Conservation (phyloP, 306 rosid genomes). For the Biancaea sappan region DNA sequence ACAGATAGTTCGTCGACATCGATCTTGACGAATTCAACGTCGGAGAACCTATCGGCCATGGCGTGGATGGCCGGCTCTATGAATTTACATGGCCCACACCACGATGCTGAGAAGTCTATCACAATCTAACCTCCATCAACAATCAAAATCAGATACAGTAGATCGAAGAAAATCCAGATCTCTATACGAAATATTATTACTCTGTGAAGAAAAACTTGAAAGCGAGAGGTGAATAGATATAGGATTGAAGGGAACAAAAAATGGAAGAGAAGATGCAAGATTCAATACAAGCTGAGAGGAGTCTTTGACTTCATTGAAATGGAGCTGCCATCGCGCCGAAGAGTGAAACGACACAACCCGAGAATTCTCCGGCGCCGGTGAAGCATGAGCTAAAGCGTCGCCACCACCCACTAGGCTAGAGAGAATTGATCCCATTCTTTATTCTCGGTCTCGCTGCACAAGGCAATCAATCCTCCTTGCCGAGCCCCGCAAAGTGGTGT, state of each 20-base stretch:
- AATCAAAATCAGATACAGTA: neutral
- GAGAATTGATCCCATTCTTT: conserved; percentile 44
- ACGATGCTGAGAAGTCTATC: conserved; percentile 87
- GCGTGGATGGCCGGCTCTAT: conserved; percentile 69
- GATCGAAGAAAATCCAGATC: neutral
- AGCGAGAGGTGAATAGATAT: neutral
- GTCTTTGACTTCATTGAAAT: conserved; percentile 53
- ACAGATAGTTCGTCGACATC: conserved; percentile 90
- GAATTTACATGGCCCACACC: conserved; percentile 95
- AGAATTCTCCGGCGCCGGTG: conserved; percentile 37
- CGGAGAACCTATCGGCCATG: conserved; percentile 56
- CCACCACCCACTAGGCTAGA: conserved; percentile 25
- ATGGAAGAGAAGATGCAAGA: neutral
- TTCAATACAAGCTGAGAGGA: conserved; percentile 57
- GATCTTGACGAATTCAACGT: conserved; percentile 76
- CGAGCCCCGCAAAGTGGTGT: no score
- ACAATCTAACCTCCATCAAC: conserved; percentile 49
- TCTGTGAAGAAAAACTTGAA: neutral
- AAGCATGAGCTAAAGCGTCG: neutral
- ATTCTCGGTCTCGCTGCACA: neutral
- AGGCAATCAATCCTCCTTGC: neutral
- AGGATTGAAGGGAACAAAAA: neutral
- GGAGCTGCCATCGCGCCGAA: conserved; percentile 70
- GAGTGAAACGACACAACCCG: conserved; percentile 61
- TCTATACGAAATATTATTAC: neutral